phyloP scores from a whole-genome alignment of 208 protist genomes.

The Zelonia costaricensis region DNA sequence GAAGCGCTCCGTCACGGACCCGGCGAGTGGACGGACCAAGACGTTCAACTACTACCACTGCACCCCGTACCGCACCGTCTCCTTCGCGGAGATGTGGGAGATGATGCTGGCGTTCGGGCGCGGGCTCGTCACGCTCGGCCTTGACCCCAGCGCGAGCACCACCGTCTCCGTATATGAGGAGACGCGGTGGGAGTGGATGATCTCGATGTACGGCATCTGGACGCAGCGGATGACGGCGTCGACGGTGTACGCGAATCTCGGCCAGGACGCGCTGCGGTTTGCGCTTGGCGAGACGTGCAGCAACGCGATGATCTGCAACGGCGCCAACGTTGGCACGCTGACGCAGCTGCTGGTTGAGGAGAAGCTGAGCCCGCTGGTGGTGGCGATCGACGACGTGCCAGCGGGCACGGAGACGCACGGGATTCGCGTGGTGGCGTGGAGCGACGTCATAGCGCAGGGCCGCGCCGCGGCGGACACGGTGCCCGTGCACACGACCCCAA shows the following conservation, averaged over 20 bases:
- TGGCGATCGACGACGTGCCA: constrained; percentile 54
- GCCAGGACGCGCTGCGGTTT: constrained; percentile 60
- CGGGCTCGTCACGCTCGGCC: constrained; percentile 46
- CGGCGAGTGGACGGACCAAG: constrained; percentile 30
- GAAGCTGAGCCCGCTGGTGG: constrained; percentile 29
- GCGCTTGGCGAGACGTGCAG: constrained; percentile 53
- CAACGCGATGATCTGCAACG: constrained; percentile 66
- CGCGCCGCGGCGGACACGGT: constrained; percentile 11
- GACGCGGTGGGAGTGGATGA: constrained; percentile 80
- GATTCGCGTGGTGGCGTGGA: constrained; percentile 40
- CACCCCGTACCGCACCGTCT: constrained; percentile 31
- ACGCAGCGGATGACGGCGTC: constrained; percentile 60
- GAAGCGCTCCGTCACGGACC: constrained; percentile 34
- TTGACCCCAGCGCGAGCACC: constrained; percentile 10
- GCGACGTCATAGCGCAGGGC: constrained; percentile 49
- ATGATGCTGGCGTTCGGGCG: constrained; percentile 45
- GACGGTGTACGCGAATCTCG: constrained; percentile 83
- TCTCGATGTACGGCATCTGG: constrained; percentile 71
- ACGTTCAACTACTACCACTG: constrained; percentile 54
- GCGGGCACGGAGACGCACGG: constrained; percentile 19
- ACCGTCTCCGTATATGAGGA: constrained; percentile 72
- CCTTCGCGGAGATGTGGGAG: constrained; percentile 52
- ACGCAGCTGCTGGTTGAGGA: constrained; percentile 42
- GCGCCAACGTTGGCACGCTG: constrained; percentile 37
- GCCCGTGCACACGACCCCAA: constrained; percentile 68